Evolutionary conservation across 2,329 filamentous ascomycete genomes (phyloP), one percentile per base, ranked within the genome.

Genomic region (Pochonia chlamydosporia): DNA sequence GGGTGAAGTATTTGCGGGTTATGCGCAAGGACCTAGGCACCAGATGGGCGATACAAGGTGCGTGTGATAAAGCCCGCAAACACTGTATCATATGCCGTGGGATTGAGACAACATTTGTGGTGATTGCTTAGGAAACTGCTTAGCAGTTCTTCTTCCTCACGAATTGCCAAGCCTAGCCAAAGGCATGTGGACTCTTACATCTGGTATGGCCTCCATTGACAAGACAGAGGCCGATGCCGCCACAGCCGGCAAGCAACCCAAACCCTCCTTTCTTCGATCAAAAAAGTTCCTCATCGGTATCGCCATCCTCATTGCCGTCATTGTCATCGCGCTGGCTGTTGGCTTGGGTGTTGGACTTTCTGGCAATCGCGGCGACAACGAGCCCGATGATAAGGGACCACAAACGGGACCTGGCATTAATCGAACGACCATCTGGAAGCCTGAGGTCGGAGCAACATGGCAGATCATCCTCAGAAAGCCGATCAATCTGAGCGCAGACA

Each of bases 271-370:
- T n/a, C 10, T 7, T n/a, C 31, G 31, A 16, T 35, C 31, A 6
- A 35, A 35, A 18, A 35, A 35, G 31, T 18, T 35, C 14, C 8
- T 35, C n/a, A 18, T 35, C 11, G 31, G n/a, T 14, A 8, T 14
- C 31, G 31, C 31, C 2, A 10, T 35, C 20, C 9, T 31, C 2
- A n/a, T 30, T 9, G 25, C 59, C 14, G 46, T 63, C 31, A 45
- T 63, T 28, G 52, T 65, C 43, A 54, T 81, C 35, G 74, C 60
- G 0, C 61, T 82, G 10, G 75, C 68, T 0, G 61, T 84, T 16
- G 81, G 79, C 3, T 65, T 84, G 2, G 78, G 78, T 3, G 62
- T 84, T 5, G 79, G 80, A 9, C 64, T 82, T 16, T 67, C 66
- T 3, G 31, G 31, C 14, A 23, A 23, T 21, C 18, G 9, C 35